These are phyloP conservation scores for Blastobotrys persicus DNA, from an alignment of 1,139 yeast species.

Conservation along the genomic window DNA sequence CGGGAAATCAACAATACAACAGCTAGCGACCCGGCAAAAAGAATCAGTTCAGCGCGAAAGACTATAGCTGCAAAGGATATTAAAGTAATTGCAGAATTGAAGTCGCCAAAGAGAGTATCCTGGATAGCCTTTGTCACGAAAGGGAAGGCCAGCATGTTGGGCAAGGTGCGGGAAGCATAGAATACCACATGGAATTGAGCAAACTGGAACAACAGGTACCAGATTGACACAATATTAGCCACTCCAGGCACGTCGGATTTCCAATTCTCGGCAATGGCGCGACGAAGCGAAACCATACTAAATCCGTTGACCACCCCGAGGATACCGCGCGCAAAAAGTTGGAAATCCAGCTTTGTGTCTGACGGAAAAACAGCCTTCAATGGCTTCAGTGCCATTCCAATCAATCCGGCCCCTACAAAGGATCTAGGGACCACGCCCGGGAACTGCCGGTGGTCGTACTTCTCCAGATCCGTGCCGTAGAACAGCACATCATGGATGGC, in stretches of 20 bases:
- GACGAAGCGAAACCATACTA: constrained; percentile 31
- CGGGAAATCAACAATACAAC: constrained; percentile 37
- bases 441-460: constrained; percentile 71
- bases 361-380: constrained; percentile 31
- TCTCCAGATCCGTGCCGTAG: constrained; percentile 48
- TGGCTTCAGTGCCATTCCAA: constrained; percentile 48
- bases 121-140: constrained; percentile 58
- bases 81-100: constrained; percentile 51
- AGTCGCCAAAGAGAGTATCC: constrained; percentile 50
- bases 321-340: constrained; percentile 38
- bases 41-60: constrained; percentile 70
- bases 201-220: constrained; percentile 58
- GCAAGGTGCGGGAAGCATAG: constrained; percentile 78
- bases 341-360: constrained; percentile 39
- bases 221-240: constrained; percentile 28
- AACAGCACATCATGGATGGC: constrained; percentile 80
- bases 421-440: constrained; percentile 93
- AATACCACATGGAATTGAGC: constrained; percentile 78
- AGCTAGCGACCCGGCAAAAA: constrained; percentile 51
- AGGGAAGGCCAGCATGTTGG: constrained; percentile 84
- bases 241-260: not conserved
- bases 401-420: constrained; percentile 66
- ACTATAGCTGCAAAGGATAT: constrained; percentile 64
- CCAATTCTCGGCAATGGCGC: constrained; percentile 20
- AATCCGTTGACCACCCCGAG: constrained; percentile 36